Evolutionary conservation across 2,329 filamentous ascomycete species (phyloP), one percentile per base, ranked within the genome.

Genomic region (Fusarium continuum): DNA sequence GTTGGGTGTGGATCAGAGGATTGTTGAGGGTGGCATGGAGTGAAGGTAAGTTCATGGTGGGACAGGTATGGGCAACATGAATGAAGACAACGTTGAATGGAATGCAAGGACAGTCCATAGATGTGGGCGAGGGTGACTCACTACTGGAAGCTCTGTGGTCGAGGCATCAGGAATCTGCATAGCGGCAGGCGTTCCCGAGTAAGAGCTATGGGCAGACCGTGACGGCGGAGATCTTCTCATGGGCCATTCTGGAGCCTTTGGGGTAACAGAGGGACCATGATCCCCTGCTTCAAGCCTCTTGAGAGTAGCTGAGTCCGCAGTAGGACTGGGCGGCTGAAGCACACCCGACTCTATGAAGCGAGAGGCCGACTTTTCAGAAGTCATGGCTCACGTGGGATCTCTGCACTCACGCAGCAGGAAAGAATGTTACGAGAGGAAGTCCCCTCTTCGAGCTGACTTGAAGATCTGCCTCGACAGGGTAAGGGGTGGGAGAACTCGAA

Each of bases 281-380:
- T 62, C 56, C 23, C 53, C 60, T 44, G 60, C 66, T 29, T 67
- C 64, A 6, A 65, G 60, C 16, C 26, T 68, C 47, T 66, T 53
- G 38, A 69, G 45, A 4, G 63, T 55, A 8, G 53, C 63, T 23
- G 50, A 20, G 25, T 68, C 64, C 22, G 61, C 43, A 5, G 57
- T 46, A 36, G 66, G 66, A 38, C 66, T 69, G 4, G 66, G 39
- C 13, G 66, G 56, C 20, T 28, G 43, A n/a, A 61, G 47, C 25
- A 61, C 55, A n/a, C 41, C 50, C 38, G 66, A 54, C 66, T 69
- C 66, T 25, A 55, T 17, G 55, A 67, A 69, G 26, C 64, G 66
- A 60, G 66, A 69, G 38, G 20, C 36, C 28, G 49, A 35, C 54
- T 69, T 69, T 43, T 69, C 66, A 8, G 66, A 55, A 44, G 34